Percentiles rank a stretch among this genome's conserved stretches.
phyloP scores from a whole-genome alignment of 1,284 basidiomycete species.

The Cryptococcus floricola region DNA sequence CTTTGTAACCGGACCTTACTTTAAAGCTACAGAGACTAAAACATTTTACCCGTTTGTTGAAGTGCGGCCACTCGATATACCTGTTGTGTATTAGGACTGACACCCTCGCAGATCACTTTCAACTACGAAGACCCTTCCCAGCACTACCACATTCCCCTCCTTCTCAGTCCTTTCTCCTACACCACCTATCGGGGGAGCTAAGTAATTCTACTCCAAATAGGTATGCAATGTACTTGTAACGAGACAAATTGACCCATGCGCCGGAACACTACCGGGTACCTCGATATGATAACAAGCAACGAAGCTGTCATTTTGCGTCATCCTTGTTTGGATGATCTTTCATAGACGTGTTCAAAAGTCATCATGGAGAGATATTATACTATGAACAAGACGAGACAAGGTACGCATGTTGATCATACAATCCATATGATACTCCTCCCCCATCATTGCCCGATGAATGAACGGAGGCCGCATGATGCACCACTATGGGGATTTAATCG shows the following conservation, averaged over 20 bases:
- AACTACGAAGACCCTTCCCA: constrained; percentile 63
- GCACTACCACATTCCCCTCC: constrained; percentile 85
- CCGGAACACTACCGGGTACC: background rate
- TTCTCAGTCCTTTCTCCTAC: constrained; percentile 87
- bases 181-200: constrained; percentile 87
- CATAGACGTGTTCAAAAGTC: too few relatives aligned
- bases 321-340: too few relatives aligned
- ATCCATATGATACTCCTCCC: too few relatives aligned
- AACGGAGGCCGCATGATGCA: too few relatives aligned
- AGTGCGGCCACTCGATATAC: constrained; percentile 15
- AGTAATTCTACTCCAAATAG: background rate
- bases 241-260: background rate
- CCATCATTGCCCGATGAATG: too few relatives aligned
- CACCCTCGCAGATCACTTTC: constrained; percentile 63
- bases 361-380: too few relatives aligned
- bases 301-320: too few relatives aligned
- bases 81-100: constrained; percentile 1
- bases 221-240: background rate
- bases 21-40: constrained; percentile 59
- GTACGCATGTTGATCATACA: too few relatives aligned
- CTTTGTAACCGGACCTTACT: constrained; percentile 74
- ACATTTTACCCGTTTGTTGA: constrained; percentile 73
- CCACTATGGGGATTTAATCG: too few relatives aligned
- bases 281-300: too few relatives aligned
- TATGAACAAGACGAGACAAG: too few relatives aligned